phyloP scores from a whole-genome alignment of 495 filamentous ascomycete genomes.

The Aspergillus hancockii region DNA sequence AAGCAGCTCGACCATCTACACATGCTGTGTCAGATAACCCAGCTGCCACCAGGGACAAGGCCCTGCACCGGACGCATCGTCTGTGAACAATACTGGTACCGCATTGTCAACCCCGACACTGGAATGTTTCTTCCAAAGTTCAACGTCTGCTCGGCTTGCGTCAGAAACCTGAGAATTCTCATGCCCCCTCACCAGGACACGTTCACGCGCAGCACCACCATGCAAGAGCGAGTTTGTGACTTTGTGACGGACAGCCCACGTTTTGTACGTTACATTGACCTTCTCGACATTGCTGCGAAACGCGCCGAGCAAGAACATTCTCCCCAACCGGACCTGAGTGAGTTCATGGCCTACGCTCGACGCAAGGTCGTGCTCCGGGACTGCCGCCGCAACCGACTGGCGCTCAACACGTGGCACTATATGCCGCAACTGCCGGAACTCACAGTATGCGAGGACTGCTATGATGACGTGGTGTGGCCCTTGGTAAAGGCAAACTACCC shows the following conservation, averaged over 20 bases:
- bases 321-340: constrained; percentile 45
- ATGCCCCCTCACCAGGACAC: constrained; percentile 52
- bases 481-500: constrained; percentile 49
- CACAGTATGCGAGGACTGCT: constrained; percentile 73
- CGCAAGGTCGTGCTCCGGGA: constrained; percentile 52
- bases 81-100: constrained; percentile 57
- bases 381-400: constrained; percentile 54
- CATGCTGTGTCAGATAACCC: constrained; percentile 56
- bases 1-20: constrained; percentile 52
- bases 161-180: constrained; percentile 51
- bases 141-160: constrained; percentile 55
- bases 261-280: constrained; percentile 63
- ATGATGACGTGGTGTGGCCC: constrained; percentile 67
- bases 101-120: constrained; percentile 55
- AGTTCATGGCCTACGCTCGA: constrained; percentile 52
- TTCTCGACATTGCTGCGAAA: constrained; percentile 57
- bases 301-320: constrained; percentile 36
- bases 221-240: constrained; percentile 46
- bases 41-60: constrained; percentile 36
- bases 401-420: constrained; percentile 58
- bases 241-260: constrained; percentile 52
- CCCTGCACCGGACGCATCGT: constrained; percentile 55
- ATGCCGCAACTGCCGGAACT: constrained; percentile 64
- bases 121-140: constrained; percentile 54
- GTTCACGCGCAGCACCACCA: constrained; percentile 38